Base-by-base conservation (phyloP, 768 basidiomycete species). In the Suillus americanus region DNA sequence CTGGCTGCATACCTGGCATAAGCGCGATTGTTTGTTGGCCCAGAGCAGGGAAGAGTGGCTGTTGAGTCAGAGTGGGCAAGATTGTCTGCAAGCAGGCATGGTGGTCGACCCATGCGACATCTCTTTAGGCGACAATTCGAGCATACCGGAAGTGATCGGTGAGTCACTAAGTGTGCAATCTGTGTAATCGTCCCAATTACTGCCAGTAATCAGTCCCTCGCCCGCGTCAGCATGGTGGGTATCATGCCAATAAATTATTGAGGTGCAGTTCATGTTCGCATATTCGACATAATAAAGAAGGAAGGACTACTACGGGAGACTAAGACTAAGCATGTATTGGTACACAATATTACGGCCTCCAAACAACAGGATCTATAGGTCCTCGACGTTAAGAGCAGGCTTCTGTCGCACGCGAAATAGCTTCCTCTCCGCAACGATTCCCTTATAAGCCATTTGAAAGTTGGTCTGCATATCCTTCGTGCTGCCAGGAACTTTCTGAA, bases 381-480 rank as follows among this genome's bases (percentile, higher is more conserved):
- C 73, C 30, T 73, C 73, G 5, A 51, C 67, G 33, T 76, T 72
- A 38, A 76, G 43, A 20, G 23, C 40, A 3, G 74, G 75, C 35
- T 51, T 46, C 28, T 30, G 2, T 30, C 7, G 16, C 64, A 28
- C 62, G 0, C 28, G 3, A 25, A 30, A 53, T 12, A 53, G 10
- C 18, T 53, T 55, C 53, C 64, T 64, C 61, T 67, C 65, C 18
- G 43, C 23, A 65, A 76, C 72, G 43, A 83, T 79, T 3, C 79
- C 73, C 43, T 77, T 76, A 50, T 74, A 68, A 7, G 73, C 81
- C 6, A 72, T 46, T 4, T 66, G 55, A 9, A 82, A 64, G 25
- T 79, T 70, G 0, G 50, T 37, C 13, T 64, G 35, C 41, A 75
- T 57, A 7, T 73, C 76, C 28, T 62, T 61, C 23, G 61, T 62